Evolutionary conservation across 1,284 basidiomycete species (phyloP).

Genomic region (Mrakiaceae sp.): DNA sequence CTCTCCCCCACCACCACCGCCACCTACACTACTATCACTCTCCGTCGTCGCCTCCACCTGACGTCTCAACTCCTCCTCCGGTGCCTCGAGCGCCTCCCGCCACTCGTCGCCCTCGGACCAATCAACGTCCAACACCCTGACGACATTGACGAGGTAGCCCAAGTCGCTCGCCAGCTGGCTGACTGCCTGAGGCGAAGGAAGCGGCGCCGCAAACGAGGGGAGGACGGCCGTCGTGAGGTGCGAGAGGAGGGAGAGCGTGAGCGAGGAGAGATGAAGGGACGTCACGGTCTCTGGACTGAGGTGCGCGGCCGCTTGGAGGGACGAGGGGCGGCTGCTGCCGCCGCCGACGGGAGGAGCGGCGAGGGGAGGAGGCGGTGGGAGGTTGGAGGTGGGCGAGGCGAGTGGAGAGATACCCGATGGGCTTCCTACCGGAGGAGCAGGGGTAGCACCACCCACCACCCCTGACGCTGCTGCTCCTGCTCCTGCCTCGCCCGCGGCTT

Average conservation of each 20-base stretch:
- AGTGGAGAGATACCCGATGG: not conserved
- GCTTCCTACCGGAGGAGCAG: not conserved
- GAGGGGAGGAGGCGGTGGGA: not conserved
- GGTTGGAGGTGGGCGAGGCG: not conserved
- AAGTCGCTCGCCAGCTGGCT: slow-evolving; percentile 80
- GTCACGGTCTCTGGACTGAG: slow-evolving; percentile 65
- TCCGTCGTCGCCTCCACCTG: not conserved
- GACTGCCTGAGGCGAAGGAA: slow-evolving; percentile 41
- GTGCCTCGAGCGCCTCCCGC: slow-evolving; percentile 52
- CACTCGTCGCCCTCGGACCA: slow-evolving; percentile 60
- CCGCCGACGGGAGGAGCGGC: slow-evolving; percentile 24
- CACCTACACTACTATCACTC: no score
- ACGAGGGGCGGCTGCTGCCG: slow-evolving; percentile 27
- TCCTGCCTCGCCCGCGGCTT: slow-evolving; percentile 26
- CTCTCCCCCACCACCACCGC: no score
- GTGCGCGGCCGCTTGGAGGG: slow-evolving; percentile 20
- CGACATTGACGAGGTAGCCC: slow-evolving; percentile 78
- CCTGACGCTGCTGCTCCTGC: slow-evolving; percentile 20
- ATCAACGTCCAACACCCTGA: slow-evolving; percentile 80
- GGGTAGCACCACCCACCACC: not conserved
- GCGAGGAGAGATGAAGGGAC: slow-evolving; percentile 76
- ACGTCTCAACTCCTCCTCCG: slow-evolving; percentile 34
- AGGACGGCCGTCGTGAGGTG: slow-evolving; percentile 49
- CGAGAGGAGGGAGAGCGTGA: slow-evolving; percentile 74
- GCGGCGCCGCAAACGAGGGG: slow-evolving; percentile 46